phyloP scores from a whole-genome alignment of 1,284 basidiomycete species.

The Leccinum huronense region DNA sequence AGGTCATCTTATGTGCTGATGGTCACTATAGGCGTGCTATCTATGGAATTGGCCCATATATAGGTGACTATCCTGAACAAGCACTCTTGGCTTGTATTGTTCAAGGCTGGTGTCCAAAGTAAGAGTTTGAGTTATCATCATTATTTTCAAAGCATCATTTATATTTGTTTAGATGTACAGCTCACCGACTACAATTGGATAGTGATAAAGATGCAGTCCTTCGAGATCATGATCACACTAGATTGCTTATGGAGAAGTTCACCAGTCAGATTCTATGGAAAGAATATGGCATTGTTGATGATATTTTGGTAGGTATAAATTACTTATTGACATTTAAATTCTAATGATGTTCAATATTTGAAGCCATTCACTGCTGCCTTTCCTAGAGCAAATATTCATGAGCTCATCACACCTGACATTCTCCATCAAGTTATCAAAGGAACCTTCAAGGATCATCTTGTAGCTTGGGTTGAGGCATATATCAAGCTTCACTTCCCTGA shows the following conservation, averaged over 20 bases:
- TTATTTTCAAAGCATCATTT: not conserved
- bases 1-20: too few species aligned
- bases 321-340: not conserved
- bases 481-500: not conserved
- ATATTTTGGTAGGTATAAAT: not conserved
- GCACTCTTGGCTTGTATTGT: not conserved
- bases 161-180: not conserved
- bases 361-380: not conserved
- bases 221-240: not conserved
- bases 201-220: not conserved
- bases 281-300: not conserved
- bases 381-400: not conserved
- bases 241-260: not conserved
- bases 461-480: not conserved
- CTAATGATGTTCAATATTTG: not conserved
- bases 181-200: not conserved
- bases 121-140: not conserved
- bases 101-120: constrained; percentile 1
- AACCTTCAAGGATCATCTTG: not conserved
- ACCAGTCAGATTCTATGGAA: not conserved
- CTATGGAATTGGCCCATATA: not conserved
- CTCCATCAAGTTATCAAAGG: not conserved
- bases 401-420: not conserved
- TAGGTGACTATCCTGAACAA: not conserved
- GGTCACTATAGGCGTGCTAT: not conserved